Evolutionary conservation across 305 asterid genomes (phyloP), one percentile per base, ranked within the genome.

Genomic region (Fraxinus sp.): DNA sequence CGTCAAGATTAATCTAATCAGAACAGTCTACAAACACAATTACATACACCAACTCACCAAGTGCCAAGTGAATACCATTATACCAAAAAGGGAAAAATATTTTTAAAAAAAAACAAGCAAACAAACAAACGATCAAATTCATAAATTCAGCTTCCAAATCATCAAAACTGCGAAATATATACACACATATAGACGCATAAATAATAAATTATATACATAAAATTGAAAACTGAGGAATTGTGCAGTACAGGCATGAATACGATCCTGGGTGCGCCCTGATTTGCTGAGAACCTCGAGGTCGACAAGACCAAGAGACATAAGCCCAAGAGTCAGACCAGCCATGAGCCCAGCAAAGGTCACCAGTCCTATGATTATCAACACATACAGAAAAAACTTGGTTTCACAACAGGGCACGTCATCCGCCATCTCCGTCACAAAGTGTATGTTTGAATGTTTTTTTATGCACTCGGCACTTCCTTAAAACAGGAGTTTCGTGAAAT

Each of bases 251-350:
- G 99, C 99, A 82, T 93, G 93, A 73, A 79, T 83, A 74, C 99
- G 98, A 92, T 96, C 99, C 71, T 92, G 87, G 13, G 98, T 90
- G 77, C 96, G 94, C 18, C 99, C 99, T 1, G 99, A 91, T 88
- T 92, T 92, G 93, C 98, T 96, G 71, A 96, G 95, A 88, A 96
- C 99, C 87, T 96, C 99, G 14, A 96, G 99, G 91, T 96, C 99
- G 1, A 96, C 99, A 81, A 96, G 98, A 55, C 98, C 98, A 79
- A 96, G 97, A 79, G 99, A 96, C 98, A 95, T 96, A 59, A 96
- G 90, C 18, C 99, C 99, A 26, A 96, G 98, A 39, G 99, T 96
- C 5, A 96, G 90, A 80, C 99, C 99, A 9, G 99, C 98, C 99
- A 96, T 95, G 68, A 96, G 89, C 82, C 99, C 99, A 75, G 98